phyloP scores from a whole-genome alignment of 495 filamentous ascomycete genomes.

The Cudoniella acicularis region DNA sequence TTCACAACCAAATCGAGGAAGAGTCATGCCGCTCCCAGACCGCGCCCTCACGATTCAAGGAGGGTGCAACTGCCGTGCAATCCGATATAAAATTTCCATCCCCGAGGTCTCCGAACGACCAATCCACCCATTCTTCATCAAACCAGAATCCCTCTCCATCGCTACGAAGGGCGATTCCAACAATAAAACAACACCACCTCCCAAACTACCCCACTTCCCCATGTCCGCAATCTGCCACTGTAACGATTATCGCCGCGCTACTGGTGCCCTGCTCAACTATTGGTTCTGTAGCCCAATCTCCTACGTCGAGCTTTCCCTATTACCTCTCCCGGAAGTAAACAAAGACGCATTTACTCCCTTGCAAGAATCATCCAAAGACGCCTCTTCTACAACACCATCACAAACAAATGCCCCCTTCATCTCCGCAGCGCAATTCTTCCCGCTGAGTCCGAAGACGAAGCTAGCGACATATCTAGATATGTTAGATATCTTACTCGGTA shows the following conservation, averaged over 20 bases:
- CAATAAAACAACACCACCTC: conserved; percentile 16
- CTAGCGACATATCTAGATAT: conserved; percentile 12
- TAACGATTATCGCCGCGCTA: conserved; percentile 7
- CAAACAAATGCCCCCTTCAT: conserved; percentile 14
- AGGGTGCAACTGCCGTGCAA: conserved; percentile 38
- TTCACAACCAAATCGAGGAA: too few relatives aligned
- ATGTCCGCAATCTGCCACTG: background rate
- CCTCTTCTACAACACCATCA: conserved; percentile 3
- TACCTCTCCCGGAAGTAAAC: background rate
- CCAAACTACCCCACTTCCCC: conserved; percentile 22
- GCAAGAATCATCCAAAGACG: conserved; percentile 1
- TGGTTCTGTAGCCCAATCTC: background rate
- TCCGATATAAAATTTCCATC: conserved; percentile 34
- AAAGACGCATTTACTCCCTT: background rate
- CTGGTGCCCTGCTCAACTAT: background rate
- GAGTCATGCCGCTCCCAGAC: conserved; percentile 29
- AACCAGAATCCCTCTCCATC: too few relatives aligned
- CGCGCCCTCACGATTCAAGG: conserved; percentile 29
- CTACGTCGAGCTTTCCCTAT: background rate
- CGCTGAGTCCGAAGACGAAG: background rate
- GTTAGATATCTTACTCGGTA: conserved; percentile 11
- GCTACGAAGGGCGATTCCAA: conserved; percentile 5
- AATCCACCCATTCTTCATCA: conserved; percentile 10
- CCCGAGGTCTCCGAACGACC: conserved; percentile 25
- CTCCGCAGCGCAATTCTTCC: background rate